Evolutionary conservation across 2,329 filamentous ascomycete genomes (phyloP), one percentile per base, ranked within the genome.

Genomic region (Mycosphaerelloides madeirae): DNA sequence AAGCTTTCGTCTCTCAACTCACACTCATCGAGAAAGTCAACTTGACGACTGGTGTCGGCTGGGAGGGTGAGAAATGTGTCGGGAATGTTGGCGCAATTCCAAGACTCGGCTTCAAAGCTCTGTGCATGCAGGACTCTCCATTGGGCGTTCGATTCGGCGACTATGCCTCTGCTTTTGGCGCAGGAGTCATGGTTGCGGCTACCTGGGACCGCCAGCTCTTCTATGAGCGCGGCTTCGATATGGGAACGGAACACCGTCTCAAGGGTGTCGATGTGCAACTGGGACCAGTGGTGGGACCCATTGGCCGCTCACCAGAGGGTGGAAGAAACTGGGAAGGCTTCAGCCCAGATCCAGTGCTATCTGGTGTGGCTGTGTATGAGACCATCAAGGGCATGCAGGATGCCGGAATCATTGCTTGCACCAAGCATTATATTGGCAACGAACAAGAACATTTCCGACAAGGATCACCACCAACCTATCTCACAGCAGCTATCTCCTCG

Each of bases 11-110:
- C 35, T 84, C 84, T 8, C 81, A 89, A 63, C 69, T 95, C 68
- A 95, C 88, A 1, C 74, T 95, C 29, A 63, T 81, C 9, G 90
- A 96, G 66, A 96, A 95, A 71, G 88, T 97, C 67, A 97, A 97
- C 66, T 66, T 98, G 53, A 97, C 91, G 2, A 96, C 90, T 1
- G 91, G 91, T 65, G 79, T 85, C 52, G 89, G 89, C 33, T 87
- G 83, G 83, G 65, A 76, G 65, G 70, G 78, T 38, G 85, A 86
- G 49, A 74, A 77, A 52, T 93, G 87, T 57, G 87, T 95, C 11
- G 89, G 89, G 49, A 84, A 93, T 56, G 65, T 62, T 25, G 86
- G 86, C 31, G 72, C 83, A 6, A 75, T 89, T 32, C 84, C 84
- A 13, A 77, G 84, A 29, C 69, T 89, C 4, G 83, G 82, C 9